Evolutionary conservation across 768 basidiomycete species (phyloP).

Genomic region (Tylopilus subfusipes): DNA sequence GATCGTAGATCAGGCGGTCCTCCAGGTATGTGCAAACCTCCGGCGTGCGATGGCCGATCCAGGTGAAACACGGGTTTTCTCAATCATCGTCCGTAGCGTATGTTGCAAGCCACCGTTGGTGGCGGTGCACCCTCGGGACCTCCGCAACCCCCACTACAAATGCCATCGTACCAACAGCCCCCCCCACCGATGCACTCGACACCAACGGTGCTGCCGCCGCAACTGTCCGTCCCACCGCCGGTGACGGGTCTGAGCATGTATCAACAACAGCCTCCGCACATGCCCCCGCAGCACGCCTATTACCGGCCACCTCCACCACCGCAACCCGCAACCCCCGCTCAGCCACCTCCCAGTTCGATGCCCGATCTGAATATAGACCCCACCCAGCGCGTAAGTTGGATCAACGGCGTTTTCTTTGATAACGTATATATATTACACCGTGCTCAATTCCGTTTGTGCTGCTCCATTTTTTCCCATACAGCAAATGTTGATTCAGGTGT

Average conservation of each 20-base stretch:
- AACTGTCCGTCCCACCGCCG: constrained; percentile 30
- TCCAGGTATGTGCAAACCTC: constrained; percentile 53
- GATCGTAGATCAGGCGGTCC: constrained; percentile 82
- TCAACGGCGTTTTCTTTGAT: neutral
- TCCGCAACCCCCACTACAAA: constrained; percentile 30
- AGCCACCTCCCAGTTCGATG: constrained; percentile 30
- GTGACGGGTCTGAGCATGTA: constrained; percentile 27
- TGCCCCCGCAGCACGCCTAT: constrained; percentile 31
- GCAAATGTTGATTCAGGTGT: constrained; percentile 85
- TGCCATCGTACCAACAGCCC: constrained; percentile 29
- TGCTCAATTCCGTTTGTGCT: neutral
- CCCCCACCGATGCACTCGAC: constrained; percentile 33
- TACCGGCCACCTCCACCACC: constrained; percentile 33
- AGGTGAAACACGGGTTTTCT: constrained; percentile 1
- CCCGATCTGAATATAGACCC: constrained; percentile 43
- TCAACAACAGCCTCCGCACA: constrained; percentile 31
- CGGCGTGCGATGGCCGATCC: constrained; percentile 8
- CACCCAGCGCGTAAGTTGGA: constrained; percentile 43
- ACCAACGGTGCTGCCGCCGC: constrained; percentile 33
- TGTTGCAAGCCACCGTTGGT: constrained; percentile 47
- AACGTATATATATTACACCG: too few species aligned
- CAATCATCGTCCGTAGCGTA: constrained; percentile 35
- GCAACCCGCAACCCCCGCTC: constrained; percentile 28
- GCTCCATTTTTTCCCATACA: constrained; percentile 28
- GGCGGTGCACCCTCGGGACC: constrained; percentile 25